Conservation (phyloP, 139 green algal genomes). For the Chlamydomonas applanata region DNA sequence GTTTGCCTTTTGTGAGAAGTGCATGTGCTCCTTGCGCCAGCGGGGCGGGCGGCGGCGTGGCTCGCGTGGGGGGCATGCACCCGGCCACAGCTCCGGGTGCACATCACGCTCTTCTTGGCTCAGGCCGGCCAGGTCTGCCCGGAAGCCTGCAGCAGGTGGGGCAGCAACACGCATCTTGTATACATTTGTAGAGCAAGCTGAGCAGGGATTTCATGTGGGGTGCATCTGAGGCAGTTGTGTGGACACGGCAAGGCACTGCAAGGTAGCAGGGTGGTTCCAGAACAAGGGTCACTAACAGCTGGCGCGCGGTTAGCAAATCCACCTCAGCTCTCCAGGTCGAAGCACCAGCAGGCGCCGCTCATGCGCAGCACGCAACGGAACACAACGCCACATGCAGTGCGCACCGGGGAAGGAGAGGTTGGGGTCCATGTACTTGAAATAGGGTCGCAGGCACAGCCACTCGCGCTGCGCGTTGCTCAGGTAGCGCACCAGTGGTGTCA, state of each 20-base stretch:
- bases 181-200: too few relatives aligned
- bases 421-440: conserved; percentile 12
- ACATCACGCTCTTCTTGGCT: conserved; percentile 13
- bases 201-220: too few relatives aligned
- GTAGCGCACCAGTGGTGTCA: not conserved
- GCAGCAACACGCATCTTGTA: too few relatives aligned
- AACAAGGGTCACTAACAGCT: too few relatives aligned
- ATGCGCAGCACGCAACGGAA: too few relatives aligned
- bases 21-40: not conserved
- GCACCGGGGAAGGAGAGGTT: conserved; percentile 15
- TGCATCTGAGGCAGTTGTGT: too few relatives aligned
- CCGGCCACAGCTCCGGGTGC: conserved; percentile 4
- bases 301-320: too few relatives aligned
- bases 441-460: not conserved
- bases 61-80: conserved; percentile 8
- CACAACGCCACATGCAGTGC: not conserved
- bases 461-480: not conserved
- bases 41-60: conserved; percentile 6
- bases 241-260: too few relatives aligned
- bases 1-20: too few relatives aligned
- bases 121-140: conserved; percentile 5
- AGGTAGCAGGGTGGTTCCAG: too few relatives aligned
- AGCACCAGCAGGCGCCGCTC: too few relatives aligned
- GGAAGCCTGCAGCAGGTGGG: conserved; percentile 10
- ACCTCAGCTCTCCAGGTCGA: too few relatives aligned